These are phyloP conservation scores for Lolium multiflorum DNA, from an alignment of 176 grass and related monocot species.

Conservation along the genomic window DNA sequence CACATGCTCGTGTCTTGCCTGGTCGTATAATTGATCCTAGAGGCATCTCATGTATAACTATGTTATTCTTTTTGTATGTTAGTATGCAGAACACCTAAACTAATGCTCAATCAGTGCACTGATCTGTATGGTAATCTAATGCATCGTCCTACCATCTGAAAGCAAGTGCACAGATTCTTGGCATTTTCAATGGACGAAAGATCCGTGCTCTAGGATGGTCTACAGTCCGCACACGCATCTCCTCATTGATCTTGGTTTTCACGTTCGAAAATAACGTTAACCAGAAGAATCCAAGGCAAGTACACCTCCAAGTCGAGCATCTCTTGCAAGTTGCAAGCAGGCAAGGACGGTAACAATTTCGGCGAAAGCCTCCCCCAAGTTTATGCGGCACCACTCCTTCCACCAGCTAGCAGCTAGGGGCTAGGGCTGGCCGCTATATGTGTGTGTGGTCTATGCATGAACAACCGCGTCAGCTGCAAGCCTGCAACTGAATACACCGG, in stretches of 20 bases:
- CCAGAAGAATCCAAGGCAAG: conserved; percentile 7
- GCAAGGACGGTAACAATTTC: not conserved
- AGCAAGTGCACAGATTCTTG: not conserved
- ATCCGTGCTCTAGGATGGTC: not conserved
- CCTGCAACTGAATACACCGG: not conserved
- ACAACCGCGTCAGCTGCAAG: not conserved
- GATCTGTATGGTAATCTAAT: not conserved
- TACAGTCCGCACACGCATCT: not conserved
- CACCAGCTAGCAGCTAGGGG: not conserved
- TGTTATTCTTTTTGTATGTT: not conserved
- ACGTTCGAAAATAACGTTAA: not conserved
- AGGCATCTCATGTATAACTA: not conserved
- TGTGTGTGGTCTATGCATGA: conserved; percentile 17
- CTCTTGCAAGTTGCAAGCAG: not conserved
- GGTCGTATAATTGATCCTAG: conserved; percentile 9
- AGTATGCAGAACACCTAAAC: not conserved
- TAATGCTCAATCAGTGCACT: not conserved
- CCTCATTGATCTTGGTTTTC: not conserved
- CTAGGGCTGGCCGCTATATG: not conserved
- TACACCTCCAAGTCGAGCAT: conserved; percentile 2
- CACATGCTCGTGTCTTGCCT: not conserved
- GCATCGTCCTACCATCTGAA: not conserved
- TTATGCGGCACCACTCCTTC: not conserved
- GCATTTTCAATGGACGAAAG: not conserved
- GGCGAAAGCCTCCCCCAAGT: not conserved